Conservation (phyloP, 192 early-diverging fungal genomes). For the Coemansia sp. region DNA sequence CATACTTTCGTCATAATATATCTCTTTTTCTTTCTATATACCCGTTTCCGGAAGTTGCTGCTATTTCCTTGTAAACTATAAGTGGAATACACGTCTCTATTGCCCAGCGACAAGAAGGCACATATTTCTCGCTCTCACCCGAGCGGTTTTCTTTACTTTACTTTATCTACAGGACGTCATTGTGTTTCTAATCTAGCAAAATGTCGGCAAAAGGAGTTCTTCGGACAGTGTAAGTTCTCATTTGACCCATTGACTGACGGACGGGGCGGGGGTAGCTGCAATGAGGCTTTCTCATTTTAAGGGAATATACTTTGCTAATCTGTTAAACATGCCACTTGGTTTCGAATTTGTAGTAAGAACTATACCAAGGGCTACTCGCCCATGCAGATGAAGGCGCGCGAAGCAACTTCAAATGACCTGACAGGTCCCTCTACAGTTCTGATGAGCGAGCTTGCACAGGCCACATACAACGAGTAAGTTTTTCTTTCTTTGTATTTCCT, state of each 20-base stretch:
- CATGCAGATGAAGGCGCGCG: slow-evolving; percentile 87
- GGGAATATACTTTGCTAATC: not conserved
- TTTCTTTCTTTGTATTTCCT: not conserved
- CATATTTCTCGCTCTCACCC: not conserved
- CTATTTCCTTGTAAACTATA: too few relatives aligned
- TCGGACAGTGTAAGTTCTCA: slow-evolving; percentile 38
- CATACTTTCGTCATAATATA: too few relatives aligned
- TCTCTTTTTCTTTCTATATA: too few relatives aligned
- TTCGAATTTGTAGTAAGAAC: slow-evolving; percentile 67
- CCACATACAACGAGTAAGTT: slow-evolving; percentile 82
- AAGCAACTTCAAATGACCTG: slow-evolving; percentile 78
- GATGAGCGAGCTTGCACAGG: slow-evolving; percentile 85
- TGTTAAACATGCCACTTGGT: slow-evolving; percentile 2
- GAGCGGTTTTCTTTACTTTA: not conserved
- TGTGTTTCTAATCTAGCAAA: slow-evolving; percentile 1
- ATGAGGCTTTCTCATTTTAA: too few relatives aligned
- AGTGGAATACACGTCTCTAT: not conserved
- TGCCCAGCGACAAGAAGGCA: not conserved
- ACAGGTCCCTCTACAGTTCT: slow-evolving; percentile 71
- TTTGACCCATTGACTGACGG: not conserved
- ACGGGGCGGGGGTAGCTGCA: too few relatives aligned
- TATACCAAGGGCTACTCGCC: slow-evolving; percentile 90
- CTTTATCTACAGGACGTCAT: not conserved
- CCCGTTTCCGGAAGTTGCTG: too few relatives aligned
- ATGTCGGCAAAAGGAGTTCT: slow-evolving; percentile 44